Evolutionary conservation across 768 basidiomycete genomes (phyloP).

Genomic region (Suillus clintonianus): DNA sequence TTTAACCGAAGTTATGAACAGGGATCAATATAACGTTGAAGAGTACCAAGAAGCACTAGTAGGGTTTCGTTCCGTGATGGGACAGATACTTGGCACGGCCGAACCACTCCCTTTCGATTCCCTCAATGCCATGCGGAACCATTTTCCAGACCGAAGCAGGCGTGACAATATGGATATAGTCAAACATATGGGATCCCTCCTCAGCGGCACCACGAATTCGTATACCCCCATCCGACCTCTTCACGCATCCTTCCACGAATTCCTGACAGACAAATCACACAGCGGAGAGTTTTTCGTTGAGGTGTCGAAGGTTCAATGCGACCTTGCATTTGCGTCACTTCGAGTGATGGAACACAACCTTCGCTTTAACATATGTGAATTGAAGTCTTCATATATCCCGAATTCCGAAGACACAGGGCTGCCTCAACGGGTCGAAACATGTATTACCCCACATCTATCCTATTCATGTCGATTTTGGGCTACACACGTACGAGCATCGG

Average conservation of each 20-base stretch:
- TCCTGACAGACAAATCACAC: conserved; percentile 13
- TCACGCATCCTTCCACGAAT: conserved; percentile 31
- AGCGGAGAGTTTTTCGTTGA: conserved; percentile 16
- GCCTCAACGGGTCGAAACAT: neutral
- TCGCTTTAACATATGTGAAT: conserved; percentile 37
- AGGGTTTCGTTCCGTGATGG: conserved; percentile 9
- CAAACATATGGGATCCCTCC: neutral
- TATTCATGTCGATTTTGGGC: conserved; percentile 15
- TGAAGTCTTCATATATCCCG: conserved; percentile 30
- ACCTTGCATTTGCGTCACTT: conserved; percentile 16
- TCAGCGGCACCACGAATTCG: neutral
- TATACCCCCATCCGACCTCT: conserved; percentile 13
- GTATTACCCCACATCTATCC: conserved; percentile 6
- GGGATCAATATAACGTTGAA: too few relatives aligned
- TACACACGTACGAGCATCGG: conserved; percentile 4
- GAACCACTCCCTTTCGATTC: neutral
- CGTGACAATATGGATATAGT: neutral
- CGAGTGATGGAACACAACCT: conserved; percentile 29
- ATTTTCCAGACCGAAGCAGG: neutral
- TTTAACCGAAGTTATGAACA: too few relatives aligned
- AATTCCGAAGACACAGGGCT: conserved; percentile 23
- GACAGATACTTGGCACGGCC: neutral
- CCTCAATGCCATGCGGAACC: neutral
- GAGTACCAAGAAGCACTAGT: too few relatives aligned
- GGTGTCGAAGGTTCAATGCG: neutral